A percentile compares a stretch with the other conserved stretches of the same genome.
phyloP scores from a whole-genome alignment of 2,329 filamentous ascomycete species.

The Penicillium sp. region DNA sequence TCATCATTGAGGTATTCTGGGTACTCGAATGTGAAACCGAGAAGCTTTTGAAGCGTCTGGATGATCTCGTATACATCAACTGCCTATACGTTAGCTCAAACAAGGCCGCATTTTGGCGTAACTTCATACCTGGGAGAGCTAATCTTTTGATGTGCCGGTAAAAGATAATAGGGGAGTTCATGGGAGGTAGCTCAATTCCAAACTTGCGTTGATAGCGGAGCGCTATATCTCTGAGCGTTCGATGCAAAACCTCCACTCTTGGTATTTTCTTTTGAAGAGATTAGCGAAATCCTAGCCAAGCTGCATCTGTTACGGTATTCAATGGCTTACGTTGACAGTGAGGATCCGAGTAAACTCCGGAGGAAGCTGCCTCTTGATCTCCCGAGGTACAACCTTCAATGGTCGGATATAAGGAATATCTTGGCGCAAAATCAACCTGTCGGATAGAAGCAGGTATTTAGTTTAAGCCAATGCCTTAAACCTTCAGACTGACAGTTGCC shows the following conservation, averaged over 20 bases:
- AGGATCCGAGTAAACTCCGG: slow-evolving; percentile 41
- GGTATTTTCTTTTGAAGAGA: slow-evolving; percentile 37
- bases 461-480: not conserved
- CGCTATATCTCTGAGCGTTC: slow-evolving; percentile 61
- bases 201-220: slow-evolving; percentile 67
- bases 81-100: slow-evolving; percentile 15
- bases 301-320: not conserved
- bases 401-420: slow-evolving; percentile 72
- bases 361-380: slow-evolving; percentile 48
- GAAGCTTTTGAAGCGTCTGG: slow-evolving; percentile 55
- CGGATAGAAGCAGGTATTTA: not conserved
- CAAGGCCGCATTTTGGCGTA: not conserved
- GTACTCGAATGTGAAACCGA: slow-evolving; percentile 61
- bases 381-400: slow-evolving; percentile 44
- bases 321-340: slow-evolving; percentile 37
- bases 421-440: slow-evolving; percentile 59
- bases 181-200: slow-evolving; percentile 67
- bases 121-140: slow-evolving; percentile 66
- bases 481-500: not conserved
- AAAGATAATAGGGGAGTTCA: slow-evolving; percentile 70
- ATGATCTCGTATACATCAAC: slow-evolving; percentile 52
- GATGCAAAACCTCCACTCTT: slow-evolving; percentile 61
- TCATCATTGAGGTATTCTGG: slow-evolving; percentile 42
- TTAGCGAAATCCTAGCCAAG: not conserved
- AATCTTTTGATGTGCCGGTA: slow-evolving; percentile 71